Base-by-base conservation (phyloP, 2,329 filamentous ascomycete genomes). In the Penicillium sp. region DNA sequence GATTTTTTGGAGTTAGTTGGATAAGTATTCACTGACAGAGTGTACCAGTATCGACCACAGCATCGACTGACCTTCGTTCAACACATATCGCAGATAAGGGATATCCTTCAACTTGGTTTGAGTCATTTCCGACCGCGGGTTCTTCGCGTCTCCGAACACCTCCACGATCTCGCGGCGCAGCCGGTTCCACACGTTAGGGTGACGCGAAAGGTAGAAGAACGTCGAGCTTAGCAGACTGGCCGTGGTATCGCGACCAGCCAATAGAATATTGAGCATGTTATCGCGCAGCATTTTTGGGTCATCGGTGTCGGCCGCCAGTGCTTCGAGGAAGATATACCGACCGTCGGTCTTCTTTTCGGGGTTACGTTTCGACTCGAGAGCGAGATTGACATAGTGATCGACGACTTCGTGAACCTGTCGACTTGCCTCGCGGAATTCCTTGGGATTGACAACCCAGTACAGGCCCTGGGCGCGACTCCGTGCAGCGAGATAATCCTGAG, bases 191-290 rank as follows among this genome's bases (percentile, higher is more conserved):
- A 72, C 67, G 2, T 63, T 47, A 2, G 70, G 72, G 39, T 77
- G 61, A 39, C 72, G 72, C 38, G 77, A 75, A 4, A 81, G 68
- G 56, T 76, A 77, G 55, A 76, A 78, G 50, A 83, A 79, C 0
- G 76, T 70, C 3, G 75, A 78, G 8, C 76, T 71, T 1, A 79
- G 63, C 8, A 77, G 55, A 49, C 72, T 71, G 23, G 76, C 80
- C 1, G 80, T 83, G 0, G 81, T 82, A 60, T 83, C 81, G 4
- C 80, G 76, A 12, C 79, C 80, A 3, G 80, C 80, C 0, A 81
- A 68, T 0, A 82, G 68, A 35, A 82, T 77, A 55, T 80, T 80
- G 31, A 82, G 70, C 52, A 80, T 70, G 52, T 80, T 77, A 49
- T 75, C 74, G 15, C 80, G 72, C 23, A 82, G 72, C 15, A 73